Base-by-base conservation (phyloP, 2,329 filamentous ascomycete genomes). In the Lachnellula willkommii region DNA sequence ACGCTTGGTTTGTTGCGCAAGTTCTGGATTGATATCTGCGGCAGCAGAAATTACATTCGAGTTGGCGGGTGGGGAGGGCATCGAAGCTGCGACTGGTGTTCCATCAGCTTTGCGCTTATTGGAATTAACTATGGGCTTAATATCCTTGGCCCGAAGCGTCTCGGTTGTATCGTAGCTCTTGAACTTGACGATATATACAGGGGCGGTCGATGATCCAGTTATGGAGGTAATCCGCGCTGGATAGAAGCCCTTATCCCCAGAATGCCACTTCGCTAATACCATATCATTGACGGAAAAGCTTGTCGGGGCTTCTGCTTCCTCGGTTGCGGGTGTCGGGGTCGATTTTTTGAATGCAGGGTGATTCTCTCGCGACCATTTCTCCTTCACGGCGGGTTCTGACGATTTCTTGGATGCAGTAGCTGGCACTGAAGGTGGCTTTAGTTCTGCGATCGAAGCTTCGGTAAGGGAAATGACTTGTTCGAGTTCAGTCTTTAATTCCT, bases 101-200 rank as follows among this genome's bases (percentile, higher is more conserved):
- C 82, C 85, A 74, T 96, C 92, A 72, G 90, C 88, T 75, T 96
- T 95, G 69, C 90, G 84, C 77, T 96, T 92, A 63, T 81, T 80
- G 67, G 83, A 79, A 73, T 82, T 85, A 50, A 83, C 82, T 37
- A 94, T 75, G 50, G 91, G 89, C 66, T 89, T 86, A 62, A 96
- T 89, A 68, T 97, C 91, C 72, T 88, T 87, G 59, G 88, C 84
- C 58, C 86, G 83, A 58, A 95, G 74, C 36, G 89, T 94, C 72
- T 96, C 91, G 47, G 87, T 90, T 22, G 82, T 90, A 61, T 87
- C 83, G 74, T 97, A 97, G 67, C 84, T 89, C 74, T 95, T 93
- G 79, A 97, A 99, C 65, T 89, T 94, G 72, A 99, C 92, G 48
- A 90, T 88, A 71, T 96, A 99, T 61, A 96, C 89, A 37, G 92